Percentiles rank a stretch among this genome's conserved stretches.
Evolutionary conservation across 208 protist species (phyloP).

Genomic region (Phytomonas sp.): DNA sequence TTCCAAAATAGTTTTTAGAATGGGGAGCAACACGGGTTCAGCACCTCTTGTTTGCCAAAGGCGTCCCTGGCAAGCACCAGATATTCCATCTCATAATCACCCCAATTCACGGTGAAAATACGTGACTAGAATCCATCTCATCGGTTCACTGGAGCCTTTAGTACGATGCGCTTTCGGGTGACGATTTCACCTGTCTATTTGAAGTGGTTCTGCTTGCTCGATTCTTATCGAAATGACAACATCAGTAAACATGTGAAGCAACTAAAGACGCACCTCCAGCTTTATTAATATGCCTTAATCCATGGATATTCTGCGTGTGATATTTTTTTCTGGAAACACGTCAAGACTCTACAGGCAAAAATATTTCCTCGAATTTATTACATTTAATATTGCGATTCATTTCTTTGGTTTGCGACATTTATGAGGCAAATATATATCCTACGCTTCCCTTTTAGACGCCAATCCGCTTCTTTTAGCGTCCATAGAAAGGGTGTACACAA

Average conservation of each 20-base stretch:
- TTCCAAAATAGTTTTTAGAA: not conserved
- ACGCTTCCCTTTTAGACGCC: not conserved
- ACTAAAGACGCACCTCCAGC: not conserved
- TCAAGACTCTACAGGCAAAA: not conserved
- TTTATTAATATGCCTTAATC: not conserved
- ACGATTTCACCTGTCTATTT: not conserved
- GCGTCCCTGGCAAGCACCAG: not conserved
- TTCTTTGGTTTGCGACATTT: not conserved
- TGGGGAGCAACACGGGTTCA: not conserved
- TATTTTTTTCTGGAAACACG: not conserved
- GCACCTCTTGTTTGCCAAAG: not conserved
- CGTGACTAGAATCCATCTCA: not conserved
- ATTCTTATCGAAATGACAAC: not conserved
- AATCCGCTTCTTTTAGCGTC: slow-evolving; percentile 2
- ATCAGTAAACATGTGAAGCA: not conserved
- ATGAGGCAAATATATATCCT: slow-evolving; percentile 1
- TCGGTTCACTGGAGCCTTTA: not conserved
- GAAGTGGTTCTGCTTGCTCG: not conserved
- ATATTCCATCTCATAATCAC: too few species aligned
- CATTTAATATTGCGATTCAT: not conserved
- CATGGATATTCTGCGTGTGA: not conserved
- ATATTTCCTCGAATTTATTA: not conserved
- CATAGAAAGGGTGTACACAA: not conserved
- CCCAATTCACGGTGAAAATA: too few species aligned
- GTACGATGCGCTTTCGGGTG: not conserved